Conservation (phyloP, 192 early-diverging fungal genomes). For the Oehlia diaphana region DNA sequence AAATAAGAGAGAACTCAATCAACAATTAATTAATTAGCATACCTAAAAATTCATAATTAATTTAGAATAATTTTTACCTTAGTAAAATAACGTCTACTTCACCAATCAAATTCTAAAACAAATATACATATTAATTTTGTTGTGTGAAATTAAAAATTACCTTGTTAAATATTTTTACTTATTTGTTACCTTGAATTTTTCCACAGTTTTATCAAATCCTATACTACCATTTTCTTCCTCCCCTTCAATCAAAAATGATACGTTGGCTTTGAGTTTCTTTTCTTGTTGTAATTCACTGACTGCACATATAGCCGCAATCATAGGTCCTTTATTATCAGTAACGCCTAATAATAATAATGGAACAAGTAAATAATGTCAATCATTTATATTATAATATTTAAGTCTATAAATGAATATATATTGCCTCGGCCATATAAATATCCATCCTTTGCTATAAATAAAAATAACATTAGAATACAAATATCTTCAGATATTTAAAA, state of each 20-base stretch:
- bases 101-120: slow-evolving; percentile 41
- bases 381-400: neutral
- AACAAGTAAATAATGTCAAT: neutral
- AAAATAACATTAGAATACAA: neutral
- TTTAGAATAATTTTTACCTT: slow-evolving; percentile 35
- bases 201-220: slow-evolving; percentile 64
- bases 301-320: slow-evolving; percentile 72
- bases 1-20: neutral
- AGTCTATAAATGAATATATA: neutral
- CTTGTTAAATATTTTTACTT: neutral
- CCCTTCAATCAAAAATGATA: slow-evolving; percentile 77
- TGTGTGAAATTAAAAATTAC: neutral
- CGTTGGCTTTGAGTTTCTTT: slow-evolving; percentile 57
- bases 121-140: neutral
- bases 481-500: neutral
- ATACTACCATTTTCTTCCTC: slow-evolving; percentile 78
- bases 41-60: neutral
- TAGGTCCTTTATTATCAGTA: slow-evolving; percentile 82
- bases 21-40: slow-evolving; percentile 10
- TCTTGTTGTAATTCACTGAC: slow-evolving; percentile 64
- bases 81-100: slow-evolving; percentile 57
- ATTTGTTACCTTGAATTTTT: slow-evolving; percentile 43
- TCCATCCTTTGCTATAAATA: slow-evolving; percentile 57
- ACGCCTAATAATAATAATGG: slow-evolving; percentile 30
- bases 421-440: slow-evolving; percentile 72